phyloP scores from a whole-genome alignment of 2,329 filamentous ascomycete genomes.

The Fusarium sp. region DNA sequence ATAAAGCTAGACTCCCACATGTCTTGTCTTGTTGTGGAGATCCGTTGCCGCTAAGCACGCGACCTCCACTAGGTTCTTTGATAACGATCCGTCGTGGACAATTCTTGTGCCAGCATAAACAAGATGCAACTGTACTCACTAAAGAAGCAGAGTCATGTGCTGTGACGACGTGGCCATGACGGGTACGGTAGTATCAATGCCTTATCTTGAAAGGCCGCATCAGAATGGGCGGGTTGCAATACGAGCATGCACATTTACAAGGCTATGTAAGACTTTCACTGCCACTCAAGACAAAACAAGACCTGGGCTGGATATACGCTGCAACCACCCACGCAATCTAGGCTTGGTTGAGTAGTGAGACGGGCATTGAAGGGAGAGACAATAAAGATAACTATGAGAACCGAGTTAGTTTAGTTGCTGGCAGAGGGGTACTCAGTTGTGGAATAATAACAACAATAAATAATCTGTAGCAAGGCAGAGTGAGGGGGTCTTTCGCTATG shows the following conservation, averaged over 20 bases:
- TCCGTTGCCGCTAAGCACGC: constrained; percentile 40
- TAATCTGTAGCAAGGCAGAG: neutral
- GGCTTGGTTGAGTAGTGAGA: constrained; percentile 6
- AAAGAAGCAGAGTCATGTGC: neutral
- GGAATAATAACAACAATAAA: constrained; percentile 6
- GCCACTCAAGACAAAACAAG: constrained; percentile 27
- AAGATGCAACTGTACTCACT: neutral
- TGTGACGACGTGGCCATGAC: neutral
- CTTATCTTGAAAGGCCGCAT: neutral
- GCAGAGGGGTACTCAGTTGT: neutral
- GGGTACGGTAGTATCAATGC: neutral
- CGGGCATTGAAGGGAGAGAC: neutral
- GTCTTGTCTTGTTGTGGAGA: constrained; percentile 12
- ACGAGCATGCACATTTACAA: constrained; percentile 2
- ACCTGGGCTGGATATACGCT: neutral
- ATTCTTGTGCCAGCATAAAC: neutral
- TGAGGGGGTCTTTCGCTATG: constrained; percentile 15
- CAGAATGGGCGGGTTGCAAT: neutral
- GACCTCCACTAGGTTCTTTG: constrained; percentile 37
- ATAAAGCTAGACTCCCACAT: constrained; percentile 4
- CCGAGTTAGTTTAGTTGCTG: neutral
- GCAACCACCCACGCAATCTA: neutral
- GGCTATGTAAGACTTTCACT: constrained; percentile 15
- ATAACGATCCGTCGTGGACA: constrained; percentile 26
- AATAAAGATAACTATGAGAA: neutral